phyloP scores from a whole-genome alignment of 2,329 filamentous ascomycete genomes.

The Aspergillus awamori region DNA sequence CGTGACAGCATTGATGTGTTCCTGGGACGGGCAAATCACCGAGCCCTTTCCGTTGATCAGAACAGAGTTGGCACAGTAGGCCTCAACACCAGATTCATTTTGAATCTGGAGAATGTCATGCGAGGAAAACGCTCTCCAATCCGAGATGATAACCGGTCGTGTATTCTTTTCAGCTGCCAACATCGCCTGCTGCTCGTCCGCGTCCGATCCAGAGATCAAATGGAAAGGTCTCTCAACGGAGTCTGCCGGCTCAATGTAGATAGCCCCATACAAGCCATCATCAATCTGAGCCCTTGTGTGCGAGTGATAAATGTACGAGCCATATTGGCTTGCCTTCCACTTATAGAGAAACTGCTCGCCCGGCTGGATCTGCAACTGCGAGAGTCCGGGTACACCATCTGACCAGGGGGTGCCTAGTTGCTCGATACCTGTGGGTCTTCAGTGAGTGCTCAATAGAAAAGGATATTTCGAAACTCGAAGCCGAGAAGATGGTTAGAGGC shows the following conservation, averaged over 20 bases:
- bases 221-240: conserved; percentile 31
- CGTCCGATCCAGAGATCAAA: conserved; percentile 32
- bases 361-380: conserved; percentile 56
- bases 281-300: conserved; percentile 60
- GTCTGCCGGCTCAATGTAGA: conserved; percentile 49
- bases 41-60: conserved; percentile 62
- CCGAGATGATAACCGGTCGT: conserved; percentile 56
- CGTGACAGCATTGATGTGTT: conserved; percentile 37
- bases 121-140: conserved; percentile 60
- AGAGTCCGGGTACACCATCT: conserved; percentile 62
- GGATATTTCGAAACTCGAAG: background rate
- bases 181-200: conserved; percentile 47
- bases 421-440: conserved; percentile 25
- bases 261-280: conserved; percentile 62
- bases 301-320: conserved; percentile 65
- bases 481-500: background rate
- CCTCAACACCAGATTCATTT: conserved; percentile 39
- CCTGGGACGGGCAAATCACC: conserved; percentile 27
- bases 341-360: conserved; percentile 55
- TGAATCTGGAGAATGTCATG: conserved; percentile 42
- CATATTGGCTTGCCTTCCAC: conserved; percentile 60
- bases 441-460: background rate
- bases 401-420: conserved; percentile 60
- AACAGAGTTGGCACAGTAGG: conserved; percentile 63
- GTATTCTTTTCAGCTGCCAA: conserved; percentile 52